phyloP scores from a whole-genome alignment of 805 yeast genomes.

The Clavispora fructus region DNA sequence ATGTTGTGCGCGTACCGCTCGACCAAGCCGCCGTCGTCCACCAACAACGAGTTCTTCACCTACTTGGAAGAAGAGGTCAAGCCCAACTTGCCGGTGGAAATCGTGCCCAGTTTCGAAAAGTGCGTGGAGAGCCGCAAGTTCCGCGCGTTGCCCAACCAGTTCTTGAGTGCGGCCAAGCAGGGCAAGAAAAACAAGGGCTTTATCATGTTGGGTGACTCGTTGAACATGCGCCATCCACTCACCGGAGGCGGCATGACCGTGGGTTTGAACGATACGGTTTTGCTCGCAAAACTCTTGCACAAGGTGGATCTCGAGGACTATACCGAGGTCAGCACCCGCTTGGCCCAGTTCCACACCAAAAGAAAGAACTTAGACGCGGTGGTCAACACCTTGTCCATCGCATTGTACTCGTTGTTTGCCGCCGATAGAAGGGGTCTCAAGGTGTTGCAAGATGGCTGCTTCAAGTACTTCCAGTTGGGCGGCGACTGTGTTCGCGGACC shows the following conservation, averaged over 20 bases:
- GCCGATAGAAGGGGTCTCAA: slow-evolving; percentile 66
- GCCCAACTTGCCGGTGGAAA: slow-evolving; percentile 59
- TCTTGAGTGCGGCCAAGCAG: slow-evolving; percentile 71
- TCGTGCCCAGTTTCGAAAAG: slow-evolving; percentile 60
- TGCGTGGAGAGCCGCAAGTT: slow-evolving; percentile 57
- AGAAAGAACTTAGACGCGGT: slow-evolving; percentile 80
- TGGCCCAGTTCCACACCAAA: slow-evolving; percentile 66
- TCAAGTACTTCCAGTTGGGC: slow-evolving; percentile 77
- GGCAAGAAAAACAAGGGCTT: slow-evolving; percentile 56
- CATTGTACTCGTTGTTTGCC: slow-evolving; percentile 84
- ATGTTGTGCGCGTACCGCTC: slow-evolving; percentile 84
- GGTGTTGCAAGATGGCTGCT: slow-evolving; percentile 83
- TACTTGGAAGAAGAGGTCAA: slow-evolving; percentile 60
- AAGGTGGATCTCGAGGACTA: slow-evolving; percentile 57
- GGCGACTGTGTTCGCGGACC: slow-evolving; percentile 79
- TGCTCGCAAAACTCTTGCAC: slow-evolving; percentile 57
- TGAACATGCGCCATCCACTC: slow-evolving; percentile 96
- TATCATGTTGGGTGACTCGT: slow-evolving; percentile 83
- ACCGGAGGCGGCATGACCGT: slow-evolving; percentile 99
- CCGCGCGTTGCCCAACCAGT: slow-evolving; percentile 92
- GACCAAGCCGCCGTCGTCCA: slow-evolving; percentile 61
- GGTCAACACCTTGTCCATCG: slow-evolving; percentile 84
- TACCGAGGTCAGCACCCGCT: slow-evolving; percentile 47
- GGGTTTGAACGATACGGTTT: slow-evolving; percentile 78
- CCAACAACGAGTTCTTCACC: slow-evolving; percentile 49